Base-by-base conservation (phyloP, 306 rosid genomes). In the Cucumis melo region DNA sequence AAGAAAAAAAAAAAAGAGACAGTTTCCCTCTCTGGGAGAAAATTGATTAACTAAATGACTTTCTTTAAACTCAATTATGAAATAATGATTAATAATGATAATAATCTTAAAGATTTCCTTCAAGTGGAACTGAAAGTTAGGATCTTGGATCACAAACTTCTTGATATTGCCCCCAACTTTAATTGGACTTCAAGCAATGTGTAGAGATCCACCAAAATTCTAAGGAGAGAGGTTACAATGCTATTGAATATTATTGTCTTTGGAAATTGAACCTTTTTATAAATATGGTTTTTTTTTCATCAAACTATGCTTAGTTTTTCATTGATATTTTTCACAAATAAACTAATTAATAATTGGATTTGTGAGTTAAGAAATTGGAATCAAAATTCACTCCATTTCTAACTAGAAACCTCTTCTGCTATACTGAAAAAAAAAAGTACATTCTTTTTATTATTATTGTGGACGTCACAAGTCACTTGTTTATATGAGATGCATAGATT, bases 131-230 rank as follows among this genome's bases (percentile, higher is more conserved):
- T 44, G 75, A 70, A 62, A 71, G 59, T 71, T 14, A 71, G 76
- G 56, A 42, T 75, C 82, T 82, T 82, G 80, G 82, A 70, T 82
- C 85, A 50, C 78, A 75, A 75, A 68, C 82, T 78, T 75, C 77
- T 82, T 65, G 80, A 78, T 27, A 2, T 42, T 17, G 65, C 67
- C 46, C 55, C 36, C 56, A 68, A 44, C 60, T 79, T 79, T 82
- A 79, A 82, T 60, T 82, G 80, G 59, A 17, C 13, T 70, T 55
- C 62, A 82, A 68, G 82, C 42, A 57, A 79, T 23, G 54, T 66
- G 62, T 81, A 56, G 70, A 81, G 75, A 66, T 72, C 57, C 81
- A 73, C 79, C 24, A 24, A 76, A 76, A 54, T 24, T 71, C 23
- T 50, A 15, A 38, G 10, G 75, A 48, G 41, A 66, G 27, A 70